Evolutionary conservation across 73 alveolate genomes (phyloP).

Genomic region (Uronychia setigera): DNA sequence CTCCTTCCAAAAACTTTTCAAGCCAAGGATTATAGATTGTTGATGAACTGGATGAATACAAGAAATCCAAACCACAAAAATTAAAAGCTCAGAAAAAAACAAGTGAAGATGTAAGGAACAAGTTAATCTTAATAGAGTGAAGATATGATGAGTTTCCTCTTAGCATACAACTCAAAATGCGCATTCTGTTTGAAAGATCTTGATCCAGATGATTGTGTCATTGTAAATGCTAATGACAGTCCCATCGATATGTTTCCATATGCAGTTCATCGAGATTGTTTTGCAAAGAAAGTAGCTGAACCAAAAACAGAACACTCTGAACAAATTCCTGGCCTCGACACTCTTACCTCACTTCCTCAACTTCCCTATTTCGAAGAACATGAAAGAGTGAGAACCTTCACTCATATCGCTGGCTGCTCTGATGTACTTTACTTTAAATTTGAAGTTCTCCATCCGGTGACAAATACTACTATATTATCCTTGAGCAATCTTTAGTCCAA

Average conservation of each 20-base stretch:
- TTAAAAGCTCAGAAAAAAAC: no score
- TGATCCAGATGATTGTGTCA: neutral
- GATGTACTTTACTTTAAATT: slow-evolving; percentile 38
- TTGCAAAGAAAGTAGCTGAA: neutral
- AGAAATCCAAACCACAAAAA: no score
- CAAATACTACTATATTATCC: slow-evolving; percentile 1
- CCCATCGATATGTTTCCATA: neutral
- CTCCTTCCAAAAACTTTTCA: no score
- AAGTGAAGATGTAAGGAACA: no score
- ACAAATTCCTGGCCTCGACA: neutral
- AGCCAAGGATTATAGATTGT: no score
- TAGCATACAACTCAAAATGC: neutral
- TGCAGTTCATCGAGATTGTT: neutral
- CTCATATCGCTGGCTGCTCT: slow-evolving; percentile 1
- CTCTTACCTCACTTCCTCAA: neutral
- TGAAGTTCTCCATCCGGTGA: slow-evolving; percentile 42
- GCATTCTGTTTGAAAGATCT: neutral
- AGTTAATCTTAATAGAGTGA: no score
- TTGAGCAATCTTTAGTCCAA: slow-evolving; percentile 1
- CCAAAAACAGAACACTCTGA: neutral
- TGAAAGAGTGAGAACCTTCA: neutral
- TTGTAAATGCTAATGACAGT: neutral
- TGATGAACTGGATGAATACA: no score
- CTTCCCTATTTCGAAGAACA: neutral
- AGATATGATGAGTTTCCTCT: slow-evolving; percentile 1